Evolutionary conservation across 768 basidiomycete genomes (phyloP).

Genomic region (Termitomyces sp.): DNA sequence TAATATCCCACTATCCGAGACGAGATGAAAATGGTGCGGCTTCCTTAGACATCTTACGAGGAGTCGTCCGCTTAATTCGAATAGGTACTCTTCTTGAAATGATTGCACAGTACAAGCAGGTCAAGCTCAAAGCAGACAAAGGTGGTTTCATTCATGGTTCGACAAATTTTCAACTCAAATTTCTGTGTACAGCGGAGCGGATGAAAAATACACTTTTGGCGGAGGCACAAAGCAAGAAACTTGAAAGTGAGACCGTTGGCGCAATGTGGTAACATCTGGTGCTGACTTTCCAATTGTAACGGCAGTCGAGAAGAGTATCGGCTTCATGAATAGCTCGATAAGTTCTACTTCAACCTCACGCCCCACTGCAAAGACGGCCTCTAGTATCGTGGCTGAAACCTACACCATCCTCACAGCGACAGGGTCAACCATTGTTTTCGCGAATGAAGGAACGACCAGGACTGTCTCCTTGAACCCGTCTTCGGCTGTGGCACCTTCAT

Average conservation of each 20-base stretch:
- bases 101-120: slow-evolving; percentile 15
- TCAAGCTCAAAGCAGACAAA: slow-evolving; percentile 9
- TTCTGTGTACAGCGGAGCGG: background rate
- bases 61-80: background rate
- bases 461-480: slow-evolving; percentile 10
- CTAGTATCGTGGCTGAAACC: slow-evolving; percentile 6
- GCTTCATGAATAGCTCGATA: slow-evolving; percentile 4
- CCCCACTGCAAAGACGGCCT: background rate
- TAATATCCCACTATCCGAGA: background rate
- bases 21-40: slow-evolving; percentile 15
- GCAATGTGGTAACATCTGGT: background rate
- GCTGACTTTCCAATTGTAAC: background rate
- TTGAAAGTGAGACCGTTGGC: slow-evolving; percentile 7
- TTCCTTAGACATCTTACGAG: background rate
- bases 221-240: slow-evolving; percentile 10
- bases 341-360: background rate
- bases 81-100: slow-evolving; percentile 14
- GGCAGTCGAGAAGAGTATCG: slow-evolving; percentile 11
- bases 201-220: slow-evolving; percentile 1
- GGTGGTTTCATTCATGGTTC: background rate
- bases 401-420: slow-evolving; percentile 15
- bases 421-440: slow-evolving; percentile 14
- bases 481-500: background rate
- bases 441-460: slow-evolving; percentile 8
- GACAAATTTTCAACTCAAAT: background rate